Evolutionary conservation across 106 monocot species (phyloP), one percentile per base, ranked within the genome.

Genomic region (Allium fistulosum): DNA sequence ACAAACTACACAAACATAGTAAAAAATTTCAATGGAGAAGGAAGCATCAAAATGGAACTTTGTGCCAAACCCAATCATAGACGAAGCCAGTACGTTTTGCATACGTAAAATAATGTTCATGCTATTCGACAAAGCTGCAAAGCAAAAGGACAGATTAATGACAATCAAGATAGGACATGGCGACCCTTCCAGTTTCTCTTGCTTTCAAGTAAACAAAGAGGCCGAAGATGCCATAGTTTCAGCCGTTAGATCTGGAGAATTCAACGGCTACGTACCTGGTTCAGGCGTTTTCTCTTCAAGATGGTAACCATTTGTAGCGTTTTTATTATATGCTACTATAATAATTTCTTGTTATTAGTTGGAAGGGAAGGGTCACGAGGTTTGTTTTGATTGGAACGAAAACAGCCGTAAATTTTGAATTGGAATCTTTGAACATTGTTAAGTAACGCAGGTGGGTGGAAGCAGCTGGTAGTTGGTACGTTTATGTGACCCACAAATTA

Each of bases 121-220:
- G 49, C 14, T 87, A 76, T 37, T 69, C 59, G 50, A 75, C 68
- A 49, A 53, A 18, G 17, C 80, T 57, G 70, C 1, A 28, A 3
- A 67, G 46, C 8, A 27, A 60, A 7, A 63, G 8, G 4, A 68
- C 71, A 8, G 72, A 16, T n/a, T 37, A 74, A 70, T 75, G 22
- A 52, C 68, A 50, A 78, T 90, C 48, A 74, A 74, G n/a, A 77
- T 89, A 52, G 85, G 80, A 50, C 80, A 89, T 62, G 89, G 85
- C 7, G 89, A 89, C 18, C 89, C 89, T 12, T 89, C 89, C 6
- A 47, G 10, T 49, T 89, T 77, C 80, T 75, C 85, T 7, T 82
- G 82, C 72, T 89, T 89, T 81, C 72, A 81, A 27, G 85, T 82
- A 58, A 59, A 69, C 11, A 28, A 68, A 17, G 78, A 9, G 11